phyloP scores from a whole-genome alignment of 2,329 filamentous ascomycete genomes.

The Orbilia brochopaga region DNA sequence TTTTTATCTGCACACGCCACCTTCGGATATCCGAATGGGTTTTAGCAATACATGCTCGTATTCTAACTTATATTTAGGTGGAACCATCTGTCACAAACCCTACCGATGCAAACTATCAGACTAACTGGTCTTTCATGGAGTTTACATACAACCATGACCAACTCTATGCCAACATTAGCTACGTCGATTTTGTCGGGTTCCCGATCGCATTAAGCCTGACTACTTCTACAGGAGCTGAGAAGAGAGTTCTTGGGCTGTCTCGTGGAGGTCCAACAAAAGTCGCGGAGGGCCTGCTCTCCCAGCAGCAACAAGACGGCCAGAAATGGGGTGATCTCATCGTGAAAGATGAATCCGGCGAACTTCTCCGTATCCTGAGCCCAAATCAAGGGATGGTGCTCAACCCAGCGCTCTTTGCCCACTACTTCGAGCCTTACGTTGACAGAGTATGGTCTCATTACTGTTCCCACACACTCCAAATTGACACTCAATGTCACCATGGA shows the following conservation, averaged over 20 bases:
- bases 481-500: conserved; percentile 70
- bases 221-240: conserved; percentile 59
- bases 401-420: conserved; percentile 59
- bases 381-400: conserved; percentile 58
- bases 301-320: conserved; percentile 65
- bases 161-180: conserved; percentile 72
- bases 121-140: conserved; percentile 72
- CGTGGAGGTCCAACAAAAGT: conserved; percentile 66
- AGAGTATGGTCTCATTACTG: conserved; percentile 60
- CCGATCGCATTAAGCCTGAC: conserved; percentile 67
- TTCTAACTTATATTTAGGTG: conserved; percentile 56
- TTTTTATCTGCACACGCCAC: no score
- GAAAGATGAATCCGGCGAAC: conserved; percentile 55
- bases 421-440: conserved; percentile 61
- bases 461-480: conserved; percentile 62
- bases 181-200: conserved; percentile 75
- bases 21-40: no score
- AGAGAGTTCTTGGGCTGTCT: conserved; percentile 67
- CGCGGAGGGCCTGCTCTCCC: conserved; percentile 64
- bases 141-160: conserved; percentile 69
- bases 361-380: conserved; percentile 60
- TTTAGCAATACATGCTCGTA: no score
- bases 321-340: conserved; percentile 70
- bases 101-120: conserved; percentile 67
- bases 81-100: conserved; percentile 75